phyloP scores from a whole-genome alignment of 208 protist species.

The Blastocrithidia nonstop region DNA sequence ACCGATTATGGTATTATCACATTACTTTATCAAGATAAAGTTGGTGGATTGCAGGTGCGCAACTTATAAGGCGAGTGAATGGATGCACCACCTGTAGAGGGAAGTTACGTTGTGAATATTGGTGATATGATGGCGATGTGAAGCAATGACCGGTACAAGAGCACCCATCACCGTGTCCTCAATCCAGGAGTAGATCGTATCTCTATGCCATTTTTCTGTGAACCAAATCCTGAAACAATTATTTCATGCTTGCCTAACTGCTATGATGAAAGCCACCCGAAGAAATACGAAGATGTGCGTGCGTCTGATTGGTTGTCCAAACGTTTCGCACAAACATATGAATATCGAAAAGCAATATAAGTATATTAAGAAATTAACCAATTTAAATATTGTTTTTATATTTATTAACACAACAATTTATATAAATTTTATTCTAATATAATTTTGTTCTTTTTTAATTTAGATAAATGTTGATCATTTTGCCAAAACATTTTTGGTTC shows the following conservation, averaged over 20 bases:
- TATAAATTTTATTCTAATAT: neutral
- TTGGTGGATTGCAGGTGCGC: slow-evolving; percentile 42
- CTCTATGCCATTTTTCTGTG: slow-evolving; percentile 75
- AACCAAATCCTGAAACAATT: slow-evolving; percentile 50
- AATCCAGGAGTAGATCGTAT: slow-evolving; percentile 52
- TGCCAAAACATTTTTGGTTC: neutral
- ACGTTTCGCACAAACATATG: slow-evolving; percentile 57
- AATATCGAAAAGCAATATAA: slow-evolving; percentile 11
- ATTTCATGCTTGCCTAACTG: slow-evolving; percentile 54
- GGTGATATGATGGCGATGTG: slow-evolving; percentile 80
- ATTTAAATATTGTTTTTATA: neutral
- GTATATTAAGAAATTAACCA: neutral
- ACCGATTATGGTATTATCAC: slow-evolving; percentile 77
- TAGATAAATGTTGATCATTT: neutral
- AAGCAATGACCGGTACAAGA: slow-evolving; percentile 64
- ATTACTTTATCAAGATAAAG: slow-evolving; percentile 53
- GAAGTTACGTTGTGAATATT: slow-evolving; percentile 73
- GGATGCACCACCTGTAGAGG: slow-evolving; percentile 25
- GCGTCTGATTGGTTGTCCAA: slow-evolving; percentile 52
- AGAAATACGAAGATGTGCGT: slow-evolving; percentile 34
- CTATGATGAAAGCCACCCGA: slow-evolving; percentile 29
- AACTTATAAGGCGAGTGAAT: slow-evolving; percentile 47
- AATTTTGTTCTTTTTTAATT: slow-evolving; percentile 4
- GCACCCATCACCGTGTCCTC: slow-evolving; percentile 51
- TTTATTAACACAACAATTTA: neutral